Conservation (phyloP, 768 basidiomycete species). For the Lyophyllum semitale region DNA sequence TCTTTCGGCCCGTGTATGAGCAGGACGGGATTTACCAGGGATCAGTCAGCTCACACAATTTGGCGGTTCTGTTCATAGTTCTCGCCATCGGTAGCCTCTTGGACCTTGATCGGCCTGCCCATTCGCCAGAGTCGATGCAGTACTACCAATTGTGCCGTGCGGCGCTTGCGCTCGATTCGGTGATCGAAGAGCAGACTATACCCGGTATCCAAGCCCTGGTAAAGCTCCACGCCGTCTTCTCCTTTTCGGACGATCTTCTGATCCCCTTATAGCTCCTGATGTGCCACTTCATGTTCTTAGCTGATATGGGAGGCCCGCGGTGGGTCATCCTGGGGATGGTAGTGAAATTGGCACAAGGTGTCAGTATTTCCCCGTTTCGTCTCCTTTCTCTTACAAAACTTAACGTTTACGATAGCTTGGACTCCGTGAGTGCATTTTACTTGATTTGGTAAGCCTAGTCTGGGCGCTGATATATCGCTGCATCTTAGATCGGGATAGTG, state of each 20-base stretch:
- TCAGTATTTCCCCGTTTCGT: constrained; percentile 31
- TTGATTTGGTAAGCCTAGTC: constrained; percentile 1
- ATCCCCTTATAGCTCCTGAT: constrained; percentile 51
- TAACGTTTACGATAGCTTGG: constrained; percentile 46
- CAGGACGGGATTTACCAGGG: constrained; percentile 37
- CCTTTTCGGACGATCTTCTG: constrained; percentile 12
- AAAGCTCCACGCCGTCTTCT: constrained; percentile 22
- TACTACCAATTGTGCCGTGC: constrained; percentile 64
- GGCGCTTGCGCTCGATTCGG: constrained; percentile 60
- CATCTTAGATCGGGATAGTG: constrained; percentile 64
- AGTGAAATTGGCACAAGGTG: constrained; percentile 71
- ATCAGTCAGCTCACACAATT: constrained; percentile 48
- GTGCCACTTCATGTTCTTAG: constrained; percentile 54
- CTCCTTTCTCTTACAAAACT: constrained; percentile 17
- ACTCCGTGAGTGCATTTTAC: constrained; percentile 52
- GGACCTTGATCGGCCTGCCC: constrained; percentile 56
- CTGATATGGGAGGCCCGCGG: constrained; percentile 56
- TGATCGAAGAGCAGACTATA: constrained; percentile 65
- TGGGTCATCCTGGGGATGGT: constrained; percentile 75
- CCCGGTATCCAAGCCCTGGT: constrained; percentile 68
- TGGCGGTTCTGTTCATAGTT: constrained; percentile 65
- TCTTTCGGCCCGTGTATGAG: constrained; percentile 58
- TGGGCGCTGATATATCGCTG: constrained; percentile 11
- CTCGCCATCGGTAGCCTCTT: constrained; percentile 65
- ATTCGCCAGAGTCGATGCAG: constrained; percentile 55